These are phyloP conservation scores for Podila horticola DNA, from an alignment of 192 early-diverging fungal species.

Conservation along the genomic window DNA sequence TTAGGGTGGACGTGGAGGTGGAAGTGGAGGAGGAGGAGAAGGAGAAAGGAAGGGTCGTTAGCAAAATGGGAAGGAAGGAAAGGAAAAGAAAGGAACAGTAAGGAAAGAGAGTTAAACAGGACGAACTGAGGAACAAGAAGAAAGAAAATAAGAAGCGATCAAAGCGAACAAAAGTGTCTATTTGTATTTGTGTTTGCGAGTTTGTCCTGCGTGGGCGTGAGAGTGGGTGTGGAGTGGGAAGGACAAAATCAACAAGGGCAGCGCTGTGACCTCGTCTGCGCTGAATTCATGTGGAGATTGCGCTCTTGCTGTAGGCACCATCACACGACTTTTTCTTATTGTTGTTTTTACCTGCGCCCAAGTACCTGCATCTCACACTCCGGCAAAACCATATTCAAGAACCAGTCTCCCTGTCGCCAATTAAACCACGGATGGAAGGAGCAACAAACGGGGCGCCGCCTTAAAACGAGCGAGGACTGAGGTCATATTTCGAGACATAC, in stretches of 20 bases:
- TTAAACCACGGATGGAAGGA: no score
- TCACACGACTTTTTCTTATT: no score
- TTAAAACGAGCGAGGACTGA: no score
- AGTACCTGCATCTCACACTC: no score
- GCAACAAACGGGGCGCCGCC: no score
- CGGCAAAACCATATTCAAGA: no score
- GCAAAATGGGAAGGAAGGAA: background rate
- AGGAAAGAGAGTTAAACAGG: background rate
- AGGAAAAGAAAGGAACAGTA: background rate
- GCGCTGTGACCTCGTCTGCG: background rate
- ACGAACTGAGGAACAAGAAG: background rate
- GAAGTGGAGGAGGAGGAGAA: background rate
- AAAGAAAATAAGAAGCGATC: background rate
- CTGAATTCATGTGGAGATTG: no score
- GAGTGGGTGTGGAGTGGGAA: background rate
- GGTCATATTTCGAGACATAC: no score
- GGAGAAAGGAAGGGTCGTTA: background rate
- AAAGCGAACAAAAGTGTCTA: slow-evolving; percentile 9
- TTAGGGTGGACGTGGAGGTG: background rate
- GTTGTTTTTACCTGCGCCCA: no score
- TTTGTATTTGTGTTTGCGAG: no score
- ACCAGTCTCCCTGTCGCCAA: no score
- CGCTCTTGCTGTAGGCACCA: no score
- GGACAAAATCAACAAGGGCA: background rate
- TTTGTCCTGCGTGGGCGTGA: background rate